A percentile compares a stretch with the other conserved stretches of the same genome.
Conservation (phyloP, 768 basidiomycete species). For the Lentinula boryana region DNA sequence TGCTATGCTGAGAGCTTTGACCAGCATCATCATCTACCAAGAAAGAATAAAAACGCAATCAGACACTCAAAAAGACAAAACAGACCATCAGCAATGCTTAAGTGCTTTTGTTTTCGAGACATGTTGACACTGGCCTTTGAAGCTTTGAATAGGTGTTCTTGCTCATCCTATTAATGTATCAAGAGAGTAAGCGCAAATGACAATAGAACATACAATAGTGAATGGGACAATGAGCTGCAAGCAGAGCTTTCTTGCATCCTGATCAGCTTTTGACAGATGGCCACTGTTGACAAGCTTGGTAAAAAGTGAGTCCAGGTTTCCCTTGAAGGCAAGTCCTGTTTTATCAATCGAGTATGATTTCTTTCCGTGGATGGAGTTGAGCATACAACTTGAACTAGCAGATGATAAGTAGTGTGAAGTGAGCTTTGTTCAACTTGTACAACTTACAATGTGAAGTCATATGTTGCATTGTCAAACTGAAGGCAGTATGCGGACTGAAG, state of each 20-base stretch:
- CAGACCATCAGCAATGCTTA: background rate
- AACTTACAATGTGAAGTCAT: background rate
- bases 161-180: background rate
- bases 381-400: background rate
- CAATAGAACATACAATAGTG: background rate
- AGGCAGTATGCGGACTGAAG: background rate
- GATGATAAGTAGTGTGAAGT: background rate
- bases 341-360: background rate
- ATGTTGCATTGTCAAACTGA: background rate
- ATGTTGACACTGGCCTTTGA: background rate
- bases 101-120: background rate
- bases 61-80: background rate
- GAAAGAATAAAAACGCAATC: too few relatives aligned
- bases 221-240: background rate
- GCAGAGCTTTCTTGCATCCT: background rate
- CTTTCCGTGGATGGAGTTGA: background rate
- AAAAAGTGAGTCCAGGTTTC: background rate
- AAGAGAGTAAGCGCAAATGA: background rate
- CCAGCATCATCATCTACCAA: too few relatives aligned
- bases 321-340: background rate
- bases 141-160: background rate
- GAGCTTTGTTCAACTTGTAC: background rate
- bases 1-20: background rate
- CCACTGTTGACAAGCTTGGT: background rate
- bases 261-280: background rate